A percentile compares a stretch with the other conserved stretches of the same genome.
phyloP scores from a whole-genome alignment of 1,284 basidiomycete species.

The Rhodofomes roseus region DNA sequence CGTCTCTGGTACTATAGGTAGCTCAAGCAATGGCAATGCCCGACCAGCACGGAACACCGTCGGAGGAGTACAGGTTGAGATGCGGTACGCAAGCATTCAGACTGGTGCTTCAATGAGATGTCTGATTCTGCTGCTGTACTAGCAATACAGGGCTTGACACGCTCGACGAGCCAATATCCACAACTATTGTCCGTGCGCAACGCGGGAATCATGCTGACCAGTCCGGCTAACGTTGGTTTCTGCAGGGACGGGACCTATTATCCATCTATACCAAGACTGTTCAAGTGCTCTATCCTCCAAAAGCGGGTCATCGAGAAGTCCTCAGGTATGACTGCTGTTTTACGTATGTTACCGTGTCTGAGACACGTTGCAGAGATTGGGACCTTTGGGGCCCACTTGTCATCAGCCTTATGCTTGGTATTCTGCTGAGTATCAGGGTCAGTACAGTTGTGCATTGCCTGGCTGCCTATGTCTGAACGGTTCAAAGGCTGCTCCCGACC shows the following conservation, averaged over 20 bases:
- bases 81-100: constrained; percentile 50
- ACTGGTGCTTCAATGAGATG: constrained; percentile 41
- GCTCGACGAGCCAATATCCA: constrained; percentile 85
- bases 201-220: not conserved
- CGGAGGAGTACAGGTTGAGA: constrained; percentile 85
- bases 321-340: constrained; percentile 47
- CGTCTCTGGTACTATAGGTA: constrained; percentile 73
- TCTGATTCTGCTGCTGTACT: not conserved
- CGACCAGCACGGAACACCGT: constrained; percentile 57
- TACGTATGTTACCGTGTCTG: not conserved
- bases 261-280: constrained; percentile 91
- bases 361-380: constrained; percentile 68
- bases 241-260: constrained; percentile 77
- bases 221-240: not conserved
- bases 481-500: constrained; percentile 72
- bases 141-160: constrained; percentile 72
- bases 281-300: constrained; percentile 88
- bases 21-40: constrained; percentile 37
- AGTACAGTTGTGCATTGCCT: constrained; percentile 22
- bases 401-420: constrained; percentile 79
- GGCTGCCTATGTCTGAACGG: not conserved
- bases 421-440: constrained; percentile 88
- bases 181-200: constrained; percentile 73
- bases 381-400: constrained; percentile 94
- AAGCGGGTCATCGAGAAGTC: constrained; percentile 72